Evolutionary conservation across 2,329 filamentous ascomycete genomes (phyloP).

Genomic region (Scopulariopsis brevicaulis): DNA sequence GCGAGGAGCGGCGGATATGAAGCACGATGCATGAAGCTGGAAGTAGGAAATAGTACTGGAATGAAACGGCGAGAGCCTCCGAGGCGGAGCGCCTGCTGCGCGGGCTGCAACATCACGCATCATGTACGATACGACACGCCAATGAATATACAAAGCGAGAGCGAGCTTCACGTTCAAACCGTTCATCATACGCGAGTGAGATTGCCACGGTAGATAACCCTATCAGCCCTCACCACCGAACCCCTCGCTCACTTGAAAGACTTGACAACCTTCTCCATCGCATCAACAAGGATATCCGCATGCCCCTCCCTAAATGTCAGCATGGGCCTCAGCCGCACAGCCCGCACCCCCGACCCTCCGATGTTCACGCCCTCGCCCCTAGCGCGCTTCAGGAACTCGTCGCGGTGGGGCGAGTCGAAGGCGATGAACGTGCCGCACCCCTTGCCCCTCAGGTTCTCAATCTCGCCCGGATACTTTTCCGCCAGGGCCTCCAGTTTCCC

Average conservation of each 20-base stretch:
- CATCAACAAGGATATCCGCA: conserved; percentile 72
- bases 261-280: conserved; percentile 62
- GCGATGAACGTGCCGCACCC: conserved; percentile 87
- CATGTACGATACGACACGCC: neutral
- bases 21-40: neutral
- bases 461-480: conserved; percentile 60
- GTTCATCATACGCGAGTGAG: neutral
- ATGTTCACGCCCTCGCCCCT: conserved; percentile 80
- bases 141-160: neutral
- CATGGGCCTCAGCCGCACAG: conserved; percentile 80
- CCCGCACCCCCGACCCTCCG: conserved; percentile 64
- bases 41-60: no score
- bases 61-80: neutral
- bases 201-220: neutral
- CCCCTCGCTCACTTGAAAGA: conserved; percentile 12
- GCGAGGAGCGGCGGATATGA: no score
- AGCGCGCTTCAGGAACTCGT: conserved; percentile 67
- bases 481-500: conserved; percentile 56
- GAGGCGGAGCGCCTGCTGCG: neutral
- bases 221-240: neutral
- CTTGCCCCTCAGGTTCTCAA: conserved; percentile 77
- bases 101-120: neutral
- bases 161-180: neutral
- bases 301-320: conserved; percentile 86
- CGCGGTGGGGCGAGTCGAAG: conserved; percentile 72